These are phyloP conservation scores for Reticulascus tulasneorum DNA, from an alignment of 2,329 filamentous ascomycete species.

Conservation along the genomic window DNA sequence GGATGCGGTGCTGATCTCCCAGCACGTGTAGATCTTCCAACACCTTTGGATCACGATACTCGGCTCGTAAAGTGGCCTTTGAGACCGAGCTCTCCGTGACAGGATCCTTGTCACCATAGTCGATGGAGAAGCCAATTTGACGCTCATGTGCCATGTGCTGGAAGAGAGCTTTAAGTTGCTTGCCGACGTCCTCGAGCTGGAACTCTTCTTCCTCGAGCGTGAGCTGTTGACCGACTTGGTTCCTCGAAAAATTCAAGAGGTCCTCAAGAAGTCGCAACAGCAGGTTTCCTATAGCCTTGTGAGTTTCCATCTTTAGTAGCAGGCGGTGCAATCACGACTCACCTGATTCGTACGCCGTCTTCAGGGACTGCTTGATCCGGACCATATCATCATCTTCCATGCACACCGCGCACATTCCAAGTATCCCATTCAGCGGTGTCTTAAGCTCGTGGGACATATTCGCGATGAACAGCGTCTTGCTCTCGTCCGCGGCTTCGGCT, in stretches of 20 bases:
- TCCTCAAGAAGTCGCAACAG: constrained; percentile 84
- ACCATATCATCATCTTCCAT: constrained; percentile 83
- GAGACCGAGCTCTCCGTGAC: too few species aligned
- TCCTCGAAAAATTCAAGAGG: constrained; percentile 88
- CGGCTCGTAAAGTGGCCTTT: too few species aligned
- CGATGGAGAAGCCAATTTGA: constrained; percentile 67
- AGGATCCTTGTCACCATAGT: constrained; percentile 57
- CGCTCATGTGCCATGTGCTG: constrained; percentile 84
- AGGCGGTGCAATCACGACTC: constrained; percentile 2
- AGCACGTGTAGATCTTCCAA: constrained; percentile 83
- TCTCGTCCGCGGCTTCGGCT: constrained; percentile 91
- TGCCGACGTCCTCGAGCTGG: constrained; percentile 73
- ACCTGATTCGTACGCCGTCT: constrained; percentile 82
- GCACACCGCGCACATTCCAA: constrained; percentile 80
- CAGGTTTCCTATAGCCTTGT: constrained; percentile 53
- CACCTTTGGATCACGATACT: constrained; percentile 20
- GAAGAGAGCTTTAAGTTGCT: constrained; percentile 81
- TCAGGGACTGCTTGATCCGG: constrained; percentile 76
- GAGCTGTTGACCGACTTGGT: constrained; percentile 84
- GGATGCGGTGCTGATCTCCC: constrained; percentile 87
- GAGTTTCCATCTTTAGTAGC: constrained; percentile 1
- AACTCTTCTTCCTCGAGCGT: constrained; percentile 83
- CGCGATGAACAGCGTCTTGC: constrained; percentile 58
- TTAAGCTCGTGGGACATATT: constrained; percentile 56
- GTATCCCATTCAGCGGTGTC: constrained; percentile 53